Percentiles rank a stretch among this genome's conserved stretches.
Evolutionary conservation across 768 basidiomycete species (phyloP).

Genomic region (Amanita phalloides): DNA sequence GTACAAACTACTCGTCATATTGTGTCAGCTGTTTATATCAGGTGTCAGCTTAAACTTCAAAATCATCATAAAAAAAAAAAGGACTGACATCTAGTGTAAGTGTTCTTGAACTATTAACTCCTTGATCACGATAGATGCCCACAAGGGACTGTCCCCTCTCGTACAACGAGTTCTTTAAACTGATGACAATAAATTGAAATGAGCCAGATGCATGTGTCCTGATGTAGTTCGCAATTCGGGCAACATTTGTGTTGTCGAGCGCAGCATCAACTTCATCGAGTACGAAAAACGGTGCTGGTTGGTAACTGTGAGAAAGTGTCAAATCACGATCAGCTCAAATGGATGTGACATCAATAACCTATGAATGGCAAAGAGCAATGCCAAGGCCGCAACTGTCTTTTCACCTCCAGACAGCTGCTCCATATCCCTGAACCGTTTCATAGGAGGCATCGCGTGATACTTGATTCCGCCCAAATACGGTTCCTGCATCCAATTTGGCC

Average conservation of each 20-base stretch:
- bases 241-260: slow-evolving; percentile 96
- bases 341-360: slow-evolving; percentile 34
- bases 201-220: slow-evolving; percentile 68
- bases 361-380: slow-evolving; percentile 93
- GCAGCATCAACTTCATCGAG: slow-evolving; percentile 99
- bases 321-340: neutral
- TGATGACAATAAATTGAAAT: slow-evolving; percentile 98
- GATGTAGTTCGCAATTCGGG: slow-evolving; percentile 91
- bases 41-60: neutral
- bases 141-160: slow-evolving; percentile 86
- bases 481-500: slow-evolving; percentile 13
- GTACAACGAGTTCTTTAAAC: slow-evolving; percentile 87
- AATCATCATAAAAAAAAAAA: neutral
- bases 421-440: slow-evolving; percentile 99
- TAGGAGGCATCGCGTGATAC: slow-evolving; percentile 99
- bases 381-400: slow-evolving; percentile 97
- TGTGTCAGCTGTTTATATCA: neutral
- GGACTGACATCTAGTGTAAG: slow-evolving; percentile 79
- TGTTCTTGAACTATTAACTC: slow-evolving; percentile 84
- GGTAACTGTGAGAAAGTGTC: slow-evolving; percentile 46
- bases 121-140: slow-evolving; percentile 91
- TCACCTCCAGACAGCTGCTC: slow-evolving; percentile 97
- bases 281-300: slow-evolving; percentile 96
- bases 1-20: neutral
- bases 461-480: slow-evolving; percentile 58